Conservation (phyloP, 495 filamentous ascomycete species). For the Podospora anserina region DNA sequence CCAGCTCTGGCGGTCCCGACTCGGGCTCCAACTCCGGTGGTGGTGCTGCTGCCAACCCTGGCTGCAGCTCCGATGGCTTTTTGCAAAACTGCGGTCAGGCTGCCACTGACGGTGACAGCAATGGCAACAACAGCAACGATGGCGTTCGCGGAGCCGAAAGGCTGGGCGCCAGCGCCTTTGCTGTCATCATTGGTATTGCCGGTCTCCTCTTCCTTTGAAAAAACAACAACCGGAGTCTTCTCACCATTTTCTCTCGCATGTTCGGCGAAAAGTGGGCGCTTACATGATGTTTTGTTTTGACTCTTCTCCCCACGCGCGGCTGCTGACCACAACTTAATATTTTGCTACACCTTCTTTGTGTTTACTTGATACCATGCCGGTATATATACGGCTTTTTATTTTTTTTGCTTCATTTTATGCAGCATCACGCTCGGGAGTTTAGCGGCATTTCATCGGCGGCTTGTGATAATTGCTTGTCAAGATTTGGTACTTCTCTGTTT, state of each 20-base stretch:
- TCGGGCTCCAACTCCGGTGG: slow-evolving; percentile 11
- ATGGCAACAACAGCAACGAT: slow-evolving; percentile 27
- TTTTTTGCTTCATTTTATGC: background rate
- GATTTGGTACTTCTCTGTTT: background rate
- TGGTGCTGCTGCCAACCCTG: slow-evolving; percentile 11
- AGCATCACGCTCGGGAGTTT: background rate
- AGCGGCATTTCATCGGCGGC: background rate
- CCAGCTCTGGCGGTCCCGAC: slow-evolving; percentile 16
- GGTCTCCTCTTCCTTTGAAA: slow-evolving; percentile 44
- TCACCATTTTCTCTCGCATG: background rate
- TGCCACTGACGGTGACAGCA: slow-evolving; percentile 13
- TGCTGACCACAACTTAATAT: background rate
- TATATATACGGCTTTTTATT: background rate
- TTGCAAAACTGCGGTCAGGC: slow-evolving; percentile 29
- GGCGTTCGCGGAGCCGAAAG: slow-evolving; percentile 38
- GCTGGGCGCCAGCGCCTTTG: slow-evolving; percentile 47
- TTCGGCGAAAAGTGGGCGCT: background rate
- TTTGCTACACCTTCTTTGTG: background rate
- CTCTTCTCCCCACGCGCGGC: background rate
- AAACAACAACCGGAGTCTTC: background rate
- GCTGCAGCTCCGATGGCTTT: background rate
- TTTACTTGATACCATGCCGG: background rate
- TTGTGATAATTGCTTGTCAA: background rate
- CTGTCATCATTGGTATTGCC: slow-evolving; percentile 47
- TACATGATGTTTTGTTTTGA: background rate